A percentile compares a stretch with the other conserved stretches of the same genome.
Evolutionary conservation across 2,329 filamentous ascomycete species (phyloP).

Genomic region (Xylaria sp.): DNA sequence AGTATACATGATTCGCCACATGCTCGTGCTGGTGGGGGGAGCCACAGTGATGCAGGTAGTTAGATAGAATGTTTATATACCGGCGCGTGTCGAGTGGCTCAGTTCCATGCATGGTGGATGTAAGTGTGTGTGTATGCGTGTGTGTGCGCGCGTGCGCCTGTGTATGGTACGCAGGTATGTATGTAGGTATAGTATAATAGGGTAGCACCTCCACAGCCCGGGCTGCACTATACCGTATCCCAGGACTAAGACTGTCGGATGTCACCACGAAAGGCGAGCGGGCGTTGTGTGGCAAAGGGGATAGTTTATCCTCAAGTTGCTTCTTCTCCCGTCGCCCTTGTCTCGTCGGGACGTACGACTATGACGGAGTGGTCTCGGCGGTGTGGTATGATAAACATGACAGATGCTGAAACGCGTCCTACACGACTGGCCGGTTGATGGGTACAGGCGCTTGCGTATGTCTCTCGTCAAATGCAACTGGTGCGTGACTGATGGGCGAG

Average conservation of each 20-base stretch:
- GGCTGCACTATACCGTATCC: conserved; percentile 18
- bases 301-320: conserved; percentile 5
- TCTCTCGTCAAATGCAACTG: conserved; percentile 27
- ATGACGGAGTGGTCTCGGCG: conserved; percentile 7
- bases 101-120: conserved; percentile 1
- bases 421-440: conserved; percentile 21
- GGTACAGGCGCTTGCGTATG: conserved; percentile 28
- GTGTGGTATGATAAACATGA: conserved; percentile 14
- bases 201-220: conserved; percentile 10
- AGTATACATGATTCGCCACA: not conserved
- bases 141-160: conserved; percentile 1
- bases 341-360: not conserved
- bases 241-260: conserved; percentile 21
- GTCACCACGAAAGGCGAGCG: conserved; percentile 14
- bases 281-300: conserved; percentile 18
- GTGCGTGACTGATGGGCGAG: conserved; percentile 28
- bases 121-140: conserved; percentile 1
- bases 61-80: not conserved
- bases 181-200: conserved; percentile 6
- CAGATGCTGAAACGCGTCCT: conserved; percentile 20
- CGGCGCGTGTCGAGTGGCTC: not conserved
- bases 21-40: not conserved
- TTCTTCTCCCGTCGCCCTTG: not conserved
- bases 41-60: too few species aligned
- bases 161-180: conserved; percentile 6